Evolutionary conservation across 192 early-diverging fungal genomes (phyloP).

Genomic region (Coemansia sp.): DNA sequence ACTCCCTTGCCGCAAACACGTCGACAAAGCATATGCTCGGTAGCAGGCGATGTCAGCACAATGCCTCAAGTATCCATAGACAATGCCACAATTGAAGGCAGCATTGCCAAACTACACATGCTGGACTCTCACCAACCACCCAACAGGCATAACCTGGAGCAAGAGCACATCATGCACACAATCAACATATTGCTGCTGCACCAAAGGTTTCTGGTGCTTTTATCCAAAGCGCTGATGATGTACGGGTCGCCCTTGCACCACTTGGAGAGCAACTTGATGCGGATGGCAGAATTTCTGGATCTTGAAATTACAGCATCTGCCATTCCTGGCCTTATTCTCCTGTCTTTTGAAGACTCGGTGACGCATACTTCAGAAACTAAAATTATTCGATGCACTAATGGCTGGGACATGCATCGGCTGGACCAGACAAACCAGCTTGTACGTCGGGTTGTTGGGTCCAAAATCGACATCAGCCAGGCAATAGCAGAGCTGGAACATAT

Average conservation of each 20-base stretch:
- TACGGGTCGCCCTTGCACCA: slow-evolving; percentile 67
- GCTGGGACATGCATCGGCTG: slow-evolving; percentile 66
- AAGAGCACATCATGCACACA: slow-evolving; percentile 39
- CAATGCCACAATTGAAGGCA: slow-evolving; percentile 7
- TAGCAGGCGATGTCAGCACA: slow-evolving; percentile 39
- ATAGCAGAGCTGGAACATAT: slow-evolving; percentile 59
- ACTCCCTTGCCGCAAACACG: slow-evolving; percentile 35
- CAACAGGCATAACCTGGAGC: slow-evolving; percentile 8
- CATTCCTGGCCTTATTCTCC: slow-evolving; percentile 65
- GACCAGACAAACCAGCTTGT: slow-evolving; percentile 62
- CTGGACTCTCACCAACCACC: background rate
- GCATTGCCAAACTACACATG: background rate
- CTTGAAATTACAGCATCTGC: slow-evolving; percentile 65
- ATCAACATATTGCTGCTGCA: slow-evolving; percentile 63
- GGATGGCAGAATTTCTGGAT: slow-evolving; percentile 56
- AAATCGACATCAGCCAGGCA: slow-evolving; percentile 57
- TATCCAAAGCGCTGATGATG: slow-evolving; percentile 64
- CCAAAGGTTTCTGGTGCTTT: slow-evolving; percentile 62
- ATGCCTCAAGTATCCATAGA: slow-evolving; percentile 19
- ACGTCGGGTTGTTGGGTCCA: slow-evolving; percentile 57
- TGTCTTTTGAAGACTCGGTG: slow-evolving; percentile 65
- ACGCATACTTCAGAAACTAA: slow-evolving; percentile 76
- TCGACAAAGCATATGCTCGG: slow-evolving; percentile 27
- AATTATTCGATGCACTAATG: slow-evolving; percentile 60
- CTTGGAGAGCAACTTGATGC: slow-evolving; percentile 61